Conservation (phyloP, 192 early-diverging fungal genomes). For the Coemansia sp. region DNA sequence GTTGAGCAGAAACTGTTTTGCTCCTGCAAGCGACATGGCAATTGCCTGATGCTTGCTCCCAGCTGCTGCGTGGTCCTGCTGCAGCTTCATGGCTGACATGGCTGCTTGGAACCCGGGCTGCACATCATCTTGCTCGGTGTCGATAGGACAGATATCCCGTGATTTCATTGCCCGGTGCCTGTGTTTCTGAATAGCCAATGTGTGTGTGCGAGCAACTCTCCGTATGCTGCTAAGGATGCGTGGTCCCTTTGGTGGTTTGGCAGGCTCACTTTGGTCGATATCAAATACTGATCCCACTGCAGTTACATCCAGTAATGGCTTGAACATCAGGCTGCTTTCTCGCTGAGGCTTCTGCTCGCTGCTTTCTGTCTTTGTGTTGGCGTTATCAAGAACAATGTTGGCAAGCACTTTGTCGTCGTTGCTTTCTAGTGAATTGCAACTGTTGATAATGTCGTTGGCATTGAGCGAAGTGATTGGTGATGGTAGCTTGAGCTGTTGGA, state of each 20-base stretch:
- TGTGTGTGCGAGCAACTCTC: constrained; percentile 3
- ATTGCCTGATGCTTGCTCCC: constrained; percentile 16
- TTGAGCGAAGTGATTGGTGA: constrained; percentile 23
- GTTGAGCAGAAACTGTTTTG: constrained; percentile 44
- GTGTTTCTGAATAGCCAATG: background rate
- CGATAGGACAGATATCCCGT: constrained; percentile 22
- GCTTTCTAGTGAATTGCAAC: background rate
- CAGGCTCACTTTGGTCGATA: constrained; percentile 1
- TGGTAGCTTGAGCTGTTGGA: constrained; percentile 20
- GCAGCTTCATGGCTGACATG: background rate
- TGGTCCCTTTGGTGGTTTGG: background rate
- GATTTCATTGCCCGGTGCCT: background rate
- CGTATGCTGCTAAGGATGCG: constrained; percentile 26
- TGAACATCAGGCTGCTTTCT: constrained; percentile 46
- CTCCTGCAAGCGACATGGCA: constrained; percentile 45
- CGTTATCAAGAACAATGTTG: background rate
- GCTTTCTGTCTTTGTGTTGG: background rate
- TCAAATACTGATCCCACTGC: constrained; percentile 42
- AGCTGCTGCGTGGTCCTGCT: background rate
- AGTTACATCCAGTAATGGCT: constrained; percentile 32
- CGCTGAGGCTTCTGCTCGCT: constrained; percentile 20
- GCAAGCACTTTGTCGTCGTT: constrained; percentile 5
- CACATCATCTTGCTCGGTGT: constrained; percentile 13
- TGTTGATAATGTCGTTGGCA: background rate
- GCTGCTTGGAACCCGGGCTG: constrained; percentile 7